Conservation (phyloP, 441 rosid genomes). For the Viola pubescens region DNA sequence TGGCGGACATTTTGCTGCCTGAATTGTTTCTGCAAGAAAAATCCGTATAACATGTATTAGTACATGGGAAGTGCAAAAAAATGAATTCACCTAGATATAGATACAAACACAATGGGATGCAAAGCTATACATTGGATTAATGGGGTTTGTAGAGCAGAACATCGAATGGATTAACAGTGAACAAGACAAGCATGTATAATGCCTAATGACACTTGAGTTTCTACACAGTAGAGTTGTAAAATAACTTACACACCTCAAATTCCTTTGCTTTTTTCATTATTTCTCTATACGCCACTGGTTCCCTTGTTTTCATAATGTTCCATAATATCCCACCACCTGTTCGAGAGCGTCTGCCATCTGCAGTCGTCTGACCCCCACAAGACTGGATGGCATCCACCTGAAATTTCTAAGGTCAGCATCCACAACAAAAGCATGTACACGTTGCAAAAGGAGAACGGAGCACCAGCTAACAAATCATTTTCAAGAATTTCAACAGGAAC, state of each 20-base stretch:
- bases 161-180: no score
- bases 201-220: background rate
- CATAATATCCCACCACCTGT: slow-evolving; percentile 85
- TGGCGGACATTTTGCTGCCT: slow-evolving; percentile 38
- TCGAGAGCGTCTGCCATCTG: slow-evolving; percentile 67
- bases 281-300: slow-evolving; percentile 61
- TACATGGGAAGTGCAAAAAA: background rate
- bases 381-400: slow-evolving; percentile 79
- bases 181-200: background rate
- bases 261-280: slow-evolving; percentile 82
- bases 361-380: slow-evolving; percentile 94
- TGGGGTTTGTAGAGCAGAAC: background rate
- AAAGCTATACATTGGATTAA: background rate
- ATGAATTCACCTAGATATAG: background rate
- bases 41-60: background rate
- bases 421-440: slow-evolving; percentile 7
- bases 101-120: background rate
- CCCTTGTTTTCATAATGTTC: slow-evolving; percentile 74
- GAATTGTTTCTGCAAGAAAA: slow-evolving; percentile 65
- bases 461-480: background rate
- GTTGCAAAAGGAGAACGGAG: background rate
- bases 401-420: slow-evolving; percentile 25
- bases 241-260: slow-evolving; percentile 55
- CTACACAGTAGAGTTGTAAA: background rate
- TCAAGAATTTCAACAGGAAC: background rate